Percentiles rank a stretch among this genome's conserved stretches.
phyloP scores from a whole-genome alignment of 148 eudicot genomes.

The Fallopia convolvulus region DNA sequence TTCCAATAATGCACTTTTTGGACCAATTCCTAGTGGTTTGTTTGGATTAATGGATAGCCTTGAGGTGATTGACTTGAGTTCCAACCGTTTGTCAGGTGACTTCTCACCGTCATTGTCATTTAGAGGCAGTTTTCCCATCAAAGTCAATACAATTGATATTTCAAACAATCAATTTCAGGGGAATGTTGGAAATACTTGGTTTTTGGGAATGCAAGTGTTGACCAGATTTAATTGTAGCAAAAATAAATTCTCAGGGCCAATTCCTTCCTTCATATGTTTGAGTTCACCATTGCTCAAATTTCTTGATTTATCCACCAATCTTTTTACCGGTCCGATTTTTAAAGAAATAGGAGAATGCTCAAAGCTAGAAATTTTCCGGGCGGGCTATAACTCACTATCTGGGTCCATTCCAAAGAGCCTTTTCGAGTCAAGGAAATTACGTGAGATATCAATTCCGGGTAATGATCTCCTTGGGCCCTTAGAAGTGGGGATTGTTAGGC shows the following conservation, averaged over 20 bases:
- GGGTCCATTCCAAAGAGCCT: neutral
- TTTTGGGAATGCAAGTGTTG: too few species aligned
- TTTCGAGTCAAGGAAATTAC: neutral
- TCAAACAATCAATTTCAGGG: too few species aligned
- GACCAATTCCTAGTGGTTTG: too few species aligned
- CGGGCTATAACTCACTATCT: neutral
- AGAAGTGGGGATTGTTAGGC: neutral
- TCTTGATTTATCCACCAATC: neutral
- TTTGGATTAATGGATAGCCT: too few species aligned
- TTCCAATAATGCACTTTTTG: slow-evolving; percentile 31
- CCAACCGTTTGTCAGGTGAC: too few species aligned
- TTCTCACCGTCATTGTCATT: too few species aligned
- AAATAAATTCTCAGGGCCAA: neutral
- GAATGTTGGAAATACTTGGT: too few species aligned
- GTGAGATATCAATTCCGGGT: neutral
- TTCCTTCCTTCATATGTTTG: neutral
- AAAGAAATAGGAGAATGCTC: neutral
- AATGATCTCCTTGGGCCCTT: slow-evolving; percentile 28
- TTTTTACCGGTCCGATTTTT: neutral
- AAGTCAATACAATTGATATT: too few species aligned
- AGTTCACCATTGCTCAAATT: neutral
- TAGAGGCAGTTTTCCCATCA: too few species aligned
- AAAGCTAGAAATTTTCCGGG: neutral
- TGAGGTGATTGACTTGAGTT: too few species aligned
- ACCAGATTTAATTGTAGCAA: too few species aligned